Base-by-base conservation (phyloP, 306 rosid genomes). In the Cyamopsis tetragonoloba region DNA sequence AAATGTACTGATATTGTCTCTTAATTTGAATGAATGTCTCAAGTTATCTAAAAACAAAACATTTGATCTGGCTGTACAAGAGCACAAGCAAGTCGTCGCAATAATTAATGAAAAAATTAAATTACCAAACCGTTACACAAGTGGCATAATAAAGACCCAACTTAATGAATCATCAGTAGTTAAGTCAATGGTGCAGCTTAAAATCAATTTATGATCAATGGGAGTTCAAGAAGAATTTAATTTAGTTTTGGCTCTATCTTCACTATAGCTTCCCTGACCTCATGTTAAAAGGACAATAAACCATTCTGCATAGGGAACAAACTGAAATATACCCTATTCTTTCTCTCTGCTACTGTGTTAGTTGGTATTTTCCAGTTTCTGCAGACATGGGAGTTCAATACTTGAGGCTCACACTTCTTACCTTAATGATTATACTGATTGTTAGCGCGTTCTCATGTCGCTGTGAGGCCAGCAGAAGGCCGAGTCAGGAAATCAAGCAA, bases 361-460 rank as follows among this genome's bases (percentile, higher is more conserved):
- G 24, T 32, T 54, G 11, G 58, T 59, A 47, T 57, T 38, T 30
- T 31, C 17, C 17, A 58, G 46, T 37, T 70, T 34, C 69, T 60
- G 30, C 70, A 61, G 60, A 9, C 68, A 87, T 90, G 96, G 81
- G 75, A 70, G 58, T 74, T 58, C 85, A 77, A 62, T 64, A 50
- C 72, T 80, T 78, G 79, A 82, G 76, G 73, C 66, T 80, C 68
- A 69, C 57, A 49, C 72, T 66, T 47, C 71, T 79, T 83, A 54
- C 80, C 60, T 62, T 90, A 63, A 64, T 82, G 76, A 72, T 80
- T 70, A 54, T 82, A 32, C 74, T 89, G 46, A 69, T 79, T 71
- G 76, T 80, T 77, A 66, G 74, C 74, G 89, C 81, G 34, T 78
- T 65, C 68, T 81, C 91, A 26, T 68, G 66, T 71, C 71, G 81